phyloP scores from a whole-genome alignment of 192 early-diverging fungal genomes.

The Allomyces javanicus region DNA sequence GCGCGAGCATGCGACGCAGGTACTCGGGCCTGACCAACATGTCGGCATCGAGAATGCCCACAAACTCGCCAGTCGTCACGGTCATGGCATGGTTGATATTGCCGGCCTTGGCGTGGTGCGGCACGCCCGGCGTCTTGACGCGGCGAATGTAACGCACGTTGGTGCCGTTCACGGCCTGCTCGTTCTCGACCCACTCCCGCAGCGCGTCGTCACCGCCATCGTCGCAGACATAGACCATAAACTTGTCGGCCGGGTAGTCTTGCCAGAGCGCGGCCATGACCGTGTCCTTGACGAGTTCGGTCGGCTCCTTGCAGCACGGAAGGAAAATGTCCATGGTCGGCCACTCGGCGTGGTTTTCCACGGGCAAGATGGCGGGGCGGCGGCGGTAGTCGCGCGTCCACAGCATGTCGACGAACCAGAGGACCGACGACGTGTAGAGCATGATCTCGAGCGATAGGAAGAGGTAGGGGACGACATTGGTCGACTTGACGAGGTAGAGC shows the following conservation, averaged over 20 bases:
- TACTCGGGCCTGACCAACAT: conserved; percentile 1
- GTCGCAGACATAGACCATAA: conserved; percentile 1
- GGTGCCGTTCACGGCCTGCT: not conserved
- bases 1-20: conserved; percentile 1
- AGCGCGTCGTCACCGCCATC: conserved; percentile 3
- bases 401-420: not conserved
- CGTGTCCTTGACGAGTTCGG: conserved; percentile 1
- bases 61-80: conserved; percentile 1
- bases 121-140: conserved; percentile 1
- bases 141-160: not conserved
- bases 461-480: not conserved
- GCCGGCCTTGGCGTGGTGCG: conserved; percentile 5
- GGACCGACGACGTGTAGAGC: not conserved
- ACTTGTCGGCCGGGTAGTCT: conserved; percentile 1
- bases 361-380: not conserved
- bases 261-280: conserved; percentile 2
- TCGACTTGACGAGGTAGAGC: not conserved
- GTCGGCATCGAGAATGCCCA: conserved; percentile 1
- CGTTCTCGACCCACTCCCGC: conserved; percentile 2
- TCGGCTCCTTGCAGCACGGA: conserved; percentile 2
- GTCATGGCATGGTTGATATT: conserved; percentile 3
- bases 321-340: conserved; percentile 5
- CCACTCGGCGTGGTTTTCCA: not conserved
- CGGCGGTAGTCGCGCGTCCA: not conserved
- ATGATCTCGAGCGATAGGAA: conserved; percentile 3